Conservation (phyloP, 805 yeast species). For the Metschnikowia borealis region DNA sequence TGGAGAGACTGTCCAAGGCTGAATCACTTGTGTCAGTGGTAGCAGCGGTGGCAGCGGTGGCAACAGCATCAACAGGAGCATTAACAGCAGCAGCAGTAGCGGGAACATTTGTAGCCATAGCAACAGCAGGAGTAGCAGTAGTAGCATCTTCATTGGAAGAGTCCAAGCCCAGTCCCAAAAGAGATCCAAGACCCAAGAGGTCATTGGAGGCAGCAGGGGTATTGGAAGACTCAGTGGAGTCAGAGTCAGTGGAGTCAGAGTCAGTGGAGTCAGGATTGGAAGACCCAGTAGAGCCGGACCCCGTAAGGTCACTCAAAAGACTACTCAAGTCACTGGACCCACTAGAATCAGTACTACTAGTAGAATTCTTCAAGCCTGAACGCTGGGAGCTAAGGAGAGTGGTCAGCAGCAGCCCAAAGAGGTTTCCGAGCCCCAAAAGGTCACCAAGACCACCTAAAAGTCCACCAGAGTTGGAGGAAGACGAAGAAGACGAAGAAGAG, state of each 20-base stretch:
- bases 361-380: neutral
- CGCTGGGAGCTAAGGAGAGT: neutral
- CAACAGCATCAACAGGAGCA: neutral
- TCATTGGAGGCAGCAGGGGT: constrained; percentile 1
- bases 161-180: neutral
- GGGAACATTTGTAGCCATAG: neutral
- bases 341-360: neutral
- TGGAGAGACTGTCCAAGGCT: constrained; percentile 10
- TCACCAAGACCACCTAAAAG: constrained; percentile 9
- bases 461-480: constrained; percentile 3
- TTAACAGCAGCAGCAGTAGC: neutral
- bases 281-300: neutral
- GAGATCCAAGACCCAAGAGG: constrained; percentile 1
- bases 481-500: neutral
- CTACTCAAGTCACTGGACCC: neutral
- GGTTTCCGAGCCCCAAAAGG: constrained; percentile 4
- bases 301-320: neutral
- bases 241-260: neutral
- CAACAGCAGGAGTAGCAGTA: neutral
- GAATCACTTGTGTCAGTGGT: constrained; percentile 10
- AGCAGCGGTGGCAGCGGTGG: constrained; percentile 5
- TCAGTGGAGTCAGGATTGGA: neutral
- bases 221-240: neutral
- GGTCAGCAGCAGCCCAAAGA: neutral
- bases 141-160: neutral